Percentiles rank a stretch among this genome's conserved stretches.
phyloP scores from a whole-genome alignment of 179 eudicot genomes.

The Nepenthes alata region DNA sequence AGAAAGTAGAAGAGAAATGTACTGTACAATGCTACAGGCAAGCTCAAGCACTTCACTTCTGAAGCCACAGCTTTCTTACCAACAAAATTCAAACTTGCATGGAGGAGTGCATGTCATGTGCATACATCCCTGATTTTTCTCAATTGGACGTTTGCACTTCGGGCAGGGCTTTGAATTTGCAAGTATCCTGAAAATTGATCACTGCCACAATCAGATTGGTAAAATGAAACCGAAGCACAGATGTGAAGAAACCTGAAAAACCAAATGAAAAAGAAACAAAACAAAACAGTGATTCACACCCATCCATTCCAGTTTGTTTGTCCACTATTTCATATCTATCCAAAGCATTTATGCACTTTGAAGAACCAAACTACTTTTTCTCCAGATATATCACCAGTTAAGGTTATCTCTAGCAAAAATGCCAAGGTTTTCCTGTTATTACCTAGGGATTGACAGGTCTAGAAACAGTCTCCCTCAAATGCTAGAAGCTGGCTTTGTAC shows the following conservation, averaged over 20 bases:
- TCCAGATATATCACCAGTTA: no score
- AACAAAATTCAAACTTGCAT: slow-evolving; percentile 58
- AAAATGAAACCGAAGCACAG: neutral
- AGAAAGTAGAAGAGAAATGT: neutral
- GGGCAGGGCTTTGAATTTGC: slow-evolving; percentile 79
- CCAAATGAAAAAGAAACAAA: neutral
- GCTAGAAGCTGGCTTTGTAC: no score
- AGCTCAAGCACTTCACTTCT: neutral
- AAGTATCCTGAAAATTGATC: slow-evolving; percentile 36
- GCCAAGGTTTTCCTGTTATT: no score
- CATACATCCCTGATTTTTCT: slow-evolving; percentile 75
- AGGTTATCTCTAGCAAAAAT: no score
- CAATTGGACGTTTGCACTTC: slow-evolving; percentile 75
- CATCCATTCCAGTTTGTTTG: no score
- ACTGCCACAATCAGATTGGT: neutral
- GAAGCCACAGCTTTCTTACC: slow-evolving; percentile 22
- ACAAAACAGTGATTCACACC: neutral
- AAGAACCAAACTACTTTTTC: no score
- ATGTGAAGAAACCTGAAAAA: neutral
- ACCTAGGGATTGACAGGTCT: no score
- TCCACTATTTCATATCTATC: no score
- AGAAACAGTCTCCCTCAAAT: no score
- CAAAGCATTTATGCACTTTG: no score
- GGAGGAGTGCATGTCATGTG: slow-evolving; percentile 70
- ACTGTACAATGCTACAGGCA: neutral